phyloP scores from a whole-genome alignment of 106 monocot genomes.

The Agapanthus africanus region DNA sequence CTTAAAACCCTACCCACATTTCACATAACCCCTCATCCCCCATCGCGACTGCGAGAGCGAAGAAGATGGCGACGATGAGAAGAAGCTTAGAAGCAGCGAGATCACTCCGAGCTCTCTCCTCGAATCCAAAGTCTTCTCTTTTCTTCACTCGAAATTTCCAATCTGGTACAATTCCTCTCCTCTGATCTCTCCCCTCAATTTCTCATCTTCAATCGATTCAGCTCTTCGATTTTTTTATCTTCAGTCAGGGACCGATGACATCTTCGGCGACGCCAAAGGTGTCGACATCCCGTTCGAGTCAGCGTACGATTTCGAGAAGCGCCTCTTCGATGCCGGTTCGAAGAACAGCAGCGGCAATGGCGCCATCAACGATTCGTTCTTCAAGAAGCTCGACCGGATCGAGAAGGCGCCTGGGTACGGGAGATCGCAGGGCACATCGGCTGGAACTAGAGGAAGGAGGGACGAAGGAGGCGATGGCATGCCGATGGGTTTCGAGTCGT shows the following conservation, averaged over 20 bases:
- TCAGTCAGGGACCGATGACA: background rate
- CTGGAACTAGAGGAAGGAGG: background rate
- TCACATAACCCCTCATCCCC: too few species aligned
- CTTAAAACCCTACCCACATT: too few species aligned
- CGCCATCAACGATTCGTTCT: slow-evolving; percentile 20
- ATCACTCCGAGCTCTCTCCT: background rate
- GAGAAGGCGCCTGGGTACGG: slow-evolving; percentile 25
- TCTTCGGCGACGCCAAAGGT: background rate
- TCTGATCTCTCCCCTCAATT: background rate
- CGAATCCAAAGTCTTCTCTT: background rate
- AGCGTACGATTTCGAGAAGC: slow-evolving; percentile 32
- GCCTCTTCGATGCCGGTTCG: slow-evolving; percentile 21
- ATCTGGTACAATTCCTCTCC: background rate
- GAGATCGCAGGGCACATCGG: slow-evolving; percentile 8
- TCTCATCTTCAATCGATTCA: slow-evolving; percentile 1
- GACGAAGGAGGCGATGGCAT: slow-evolving; percentile 3
- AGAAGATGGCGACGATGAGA: too few species aligned
- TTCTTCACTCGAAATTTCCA: slow-evolving; percentile 8
- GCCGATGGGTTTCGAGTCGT: slow-evolving; percentile 29
- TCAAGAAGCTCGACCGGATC: slow-evolving; percentile 33
- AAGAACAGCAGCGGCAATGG: slow-evolving; percentile 9
- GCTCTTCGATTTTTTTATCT: background rate
- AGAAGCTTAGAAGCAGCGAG: too few species aligned
- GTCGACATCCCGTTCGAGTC: slow-evolving; percentile 14
- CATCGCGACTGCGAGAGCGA: too few species aligned